A percentile compares a stretch with the other conserved stretches of the same genome.
phyloP scores from a whole-genome alignment of 805 yeast species.

The Saccharomyces cerevisiae region DNA sequence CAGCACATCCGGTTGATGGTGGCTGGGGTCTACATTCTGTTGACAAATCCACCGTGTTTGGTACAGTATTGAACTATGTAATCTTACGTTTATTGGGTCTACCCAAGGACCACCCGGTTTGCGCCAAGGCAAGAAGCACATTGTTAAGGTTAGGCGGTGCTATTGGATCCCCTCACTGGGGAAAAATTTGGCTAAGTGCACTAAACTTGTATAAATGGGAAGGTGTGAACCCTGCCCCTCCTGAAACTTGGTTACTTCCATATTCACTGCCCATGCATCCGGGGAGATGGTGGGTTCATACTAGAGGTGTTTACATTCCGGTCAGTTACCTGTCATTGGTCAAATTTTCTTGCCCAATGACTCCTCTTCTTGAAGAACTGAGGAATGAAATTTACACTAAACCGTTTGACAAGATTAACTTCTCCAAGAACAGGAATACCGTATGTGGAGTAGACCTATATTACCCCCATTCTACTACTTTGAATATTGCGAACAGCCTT shows the following conservation, averaged over 20 bases:
- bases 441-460: slow-evolving; percentile 90
- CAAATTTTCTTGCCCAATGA: slow-evolving; percentile 46
- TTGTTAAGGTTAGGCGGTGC: slow-evolving; percentile 81
- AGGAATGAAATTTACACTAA: slow-evolving; percentile 68
- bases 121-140: slow-evolving; percentile 65
- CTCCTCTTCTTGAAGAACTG: slow-evolving; percentile 56
- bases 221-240: slow-evolving; percentile 97
- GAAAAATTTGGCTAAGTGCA: slow-evolving; percentile 81
- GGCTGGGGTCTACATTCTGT: slow-evolving; percentile 97
- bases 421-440: slow-evolving; percentile 61
- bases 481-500: slow-evolving; percentile 53
- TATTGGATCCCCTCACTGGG: slow-evolving; percentile 90
- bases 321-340: slow-evolving; percentile 70
- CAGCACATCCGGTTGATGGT: slow-evolving; percentile 97
- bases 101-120: slow-evolving; percentile 63
- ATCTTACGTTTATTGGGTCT: slow-evolving; percentile 74
- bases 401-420: slow-evolving; percentile 61
- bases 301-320: slow-evolving; percentile 83
- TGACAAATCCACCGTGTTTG: slow-evolving; percentile 92
- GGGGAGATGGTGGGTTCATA: slow-evolving; percentile 98
- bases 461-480: slow-evolving; percentile 74
- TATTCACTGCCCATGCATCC: slow-evolving; percentile 81
- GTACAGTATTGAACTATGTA: slow-evolving; percentile 83
- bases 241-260: slow-evolving; percentile 87
- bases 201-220: slow-evolving; percentile 84